These are phyloP conservation scores for Syncephalastrum sp. DNA, from an alignment of 371 early-diverging fungal species.

Conservation along the genomic window DNA sequence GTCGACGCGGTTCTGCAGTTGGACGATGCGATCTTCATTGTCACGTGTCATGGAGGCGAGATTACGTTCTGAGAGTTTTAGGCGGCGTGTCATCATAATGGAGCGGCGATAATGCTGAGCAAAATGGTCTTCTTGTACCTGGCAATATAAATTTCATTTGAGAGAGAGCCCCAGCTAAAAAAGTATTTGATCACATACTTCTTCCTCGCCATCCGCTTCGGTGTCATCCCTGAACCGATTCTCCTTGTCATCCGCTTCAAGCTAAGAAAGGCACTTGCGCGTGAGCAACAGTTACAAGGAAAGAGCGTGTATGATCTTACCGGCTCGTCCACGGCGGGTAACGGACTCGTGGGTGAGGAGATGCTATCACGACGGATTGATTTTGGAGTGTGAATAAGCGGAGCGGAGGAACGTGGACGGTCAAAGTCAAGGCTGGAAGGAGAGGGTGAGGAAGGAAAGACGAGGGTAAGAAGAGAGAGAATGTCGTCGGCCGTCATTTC, in stretches of 20 bases:
- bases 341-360: too few species aligned
- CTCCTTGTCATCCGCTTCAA: slow-evolving; percentile 10
- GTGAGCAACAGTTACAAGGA: too few species aligned
- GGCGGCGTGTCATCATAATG: slow-evolving; percentile 43
- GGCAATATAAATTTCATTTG: background rate
- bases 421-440: slow-evolving; percentile 18
- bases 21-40: slow-evolving; percentile 52
- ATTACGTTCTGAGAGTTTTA: slow-evolving; percentile 49
- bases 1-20: slow-evolving; percentile 49
- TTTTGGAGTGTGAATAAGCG: slow-evolving; percentile 1
- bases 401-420: slow-evolving; percentile 22
- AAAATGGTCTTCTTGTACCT: slow-evolving; percentile 21
- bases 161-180: too few species aligned
- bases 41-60: slow-evolving; percentile 53
- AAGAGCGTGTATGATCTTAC: too few species aligned
- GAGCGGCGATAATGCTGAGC: slow-evolving; percentile 55
- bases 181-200: slow-evolving; percentile 4
- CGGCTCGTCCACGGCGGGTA: too few species aligned
- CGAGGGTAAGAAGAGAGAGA: slow-evolving; percentile 37
- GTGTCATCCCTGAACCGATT: slow-evolving; percentile 13
- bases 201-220: slow-evolving; percentile 6
- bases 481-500: slow-evolving; percentile 55
- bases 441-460: slow-evolving; percentile 32
- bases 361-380: too few species aligned
- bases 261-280: too few species aligned